Base-by-base conservation (phyloP, 371 early-diverging fungal genomes). In the Mucor saturninus region DNA sequence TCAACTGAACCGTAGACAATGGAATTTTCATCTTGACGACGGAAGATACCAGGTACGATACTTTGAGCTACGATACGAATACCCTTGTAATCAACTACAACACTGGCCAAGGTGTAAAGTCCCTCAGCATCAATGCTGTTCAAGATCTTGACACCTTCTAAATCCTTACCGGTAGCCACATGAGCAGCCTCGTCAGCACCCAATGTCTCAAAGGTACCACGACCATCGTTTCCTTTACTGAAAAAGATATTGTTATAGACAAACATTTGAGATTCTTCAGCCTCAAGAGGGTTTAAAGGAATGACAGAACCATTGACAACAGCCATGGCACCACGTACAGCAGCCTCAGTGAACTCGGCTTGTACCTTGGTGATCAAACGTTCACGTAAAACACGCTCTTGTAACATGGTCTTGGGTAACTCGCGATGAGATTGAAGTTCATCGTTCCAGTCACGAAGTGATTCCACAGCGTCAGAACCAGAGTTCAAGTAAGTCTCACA, bases 241-340 rank as follows among this genome's bases (percentile, higher is more conserved):
- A 92, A 95, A 72, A 98, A 96, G 64, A 97, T 95, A 72, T 95
- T 96, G 84, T 95, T 95, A 78, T 95, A 89, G 49, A 96, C 80
- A 63, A 81, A 97, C 93, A 97, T 96, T 71, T 94, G 92, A 40
- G 89, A 84, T 35, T 90, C 90, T 9, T 76, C 81, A 0, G 90
- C 67, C 42, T 95, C 96, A 30, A 81, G 56, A 31, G 95, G 95
- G 75, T 94, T 95, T 61, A 96, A 69, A 2, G 95, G 86, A 9
- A 86, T 69, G 29, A 95, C 86, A 49, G 90, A 85, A 46, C 93
- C 91, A 38, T 92, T 86, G 35, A 93, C 90, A 38, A 97, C 91
- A 14, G 91, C 87, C 73, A 91, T 83, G 4, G 93, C 96, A 10
- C 94, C 97, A 21, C 84, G 81, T 37, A 89, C 83, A 45, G 96